Conservation (phyloP, 148 eudicot genomes). For the Pharnaceum exiguum region DNA sequence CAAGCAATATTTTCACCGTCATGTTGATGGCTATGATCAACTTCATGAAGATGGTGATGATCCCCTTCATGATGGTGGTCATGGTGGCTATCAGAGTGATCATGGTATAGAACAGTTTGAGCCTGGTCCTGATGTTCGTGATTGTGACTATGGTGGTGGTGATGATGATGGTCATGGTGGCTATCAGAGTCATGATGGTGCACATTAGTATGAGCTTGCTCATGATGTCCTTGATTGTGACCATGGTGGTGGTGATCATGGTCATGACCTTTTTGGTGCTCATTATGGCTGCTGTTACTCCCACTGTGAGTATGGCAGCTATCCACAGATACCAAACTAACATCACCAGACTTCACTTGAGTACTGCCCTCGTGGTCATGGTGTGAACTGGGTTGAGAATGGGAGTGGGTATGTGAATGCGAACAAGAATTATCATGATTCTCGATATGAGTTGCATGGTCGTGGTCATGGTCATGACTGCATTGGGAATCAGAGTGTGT, state of each 20-base stretch:
- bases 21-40: constrained; percentile 20
- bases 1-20: constrained; percentile 10
- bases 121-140: constrained; percentile 20
- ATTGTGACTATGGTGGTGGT: not conserved
- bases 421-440: constrained; percentile 51
- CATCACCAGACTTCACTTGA: constrained; percentile 21
- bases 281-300: constrained; percentile 7
- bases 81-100: constrained; percentile 7
- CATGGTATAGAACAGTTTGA: constrained; percentile 27
- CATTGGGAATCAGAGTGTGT: constrained; percentile 30
- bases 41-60: constrained; percentile 15
- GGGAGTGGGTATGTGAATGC: constrained; percentile 36
- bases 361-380: constrained; percentile 28
- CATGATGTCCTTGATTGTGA: no score
- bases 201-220: not conserved
- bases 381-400: constrained; percentile 14
- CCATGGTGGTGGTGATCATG: constrained; percentile 18
- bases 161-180: constrained; percentile 26
- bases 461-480: constrained; percentile 24
- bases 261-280: constrained; percentile 21
- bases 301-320: not conserved
- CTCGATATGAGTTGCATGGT: constrained; percentile 20
- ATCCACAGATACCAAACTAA: constrained; percentile 21
- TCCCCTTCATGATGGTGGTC: constrained; percentile 1
- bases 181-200: constrained; percentile 18